Evolutionary conservation across 768 basidiomycete genomes (phyloP), one percentile per base, ranked within the genome.

Genomic region (Hemileccinum impolitum): DNA sequence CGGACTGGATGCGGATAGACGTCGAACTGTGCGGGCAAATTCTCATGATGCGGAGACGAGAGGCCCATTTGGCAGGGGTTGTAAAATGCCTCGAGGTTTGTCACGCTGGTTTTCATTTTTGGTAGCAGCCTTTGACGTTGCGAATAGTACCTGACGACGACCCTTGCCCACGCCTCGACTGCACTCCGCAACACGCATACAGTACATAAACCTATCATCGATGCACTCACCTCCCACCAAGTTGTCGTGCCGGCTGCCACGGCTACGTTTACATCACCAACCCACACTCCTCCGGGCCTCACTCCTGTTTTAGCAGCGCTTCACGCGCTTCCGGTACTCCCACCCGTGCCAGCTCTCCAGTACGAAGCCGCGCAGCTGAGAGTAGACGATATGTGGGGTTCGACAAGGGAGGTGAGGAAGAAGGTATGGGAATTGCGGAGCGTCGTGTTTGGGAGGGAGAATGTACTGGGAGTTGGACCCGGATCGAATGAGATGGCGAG

Each of bases 1-100:
- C 75, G 7, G 84, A 89, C 47, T 73, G 78, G 57, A 87, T 91
- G 85, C 78, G 75, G 43, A 80, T 87, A 36, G 89, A 91, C 57
- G 89, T 90, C 32, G 87, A 85, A 57, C 72, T 91, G 14, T 84
- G 84, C 59, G 86, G 85, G 4, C 84, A 90, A 60, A 63, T 87
- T 40, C 71, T 91, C 18, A 76, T 85, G 55, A 80, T 89, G 80
- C 71, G 70, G 30, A 71, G 88, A 37, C 75, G 88, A 57, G 82
- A 84, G 61, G 71, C 74, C 50, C 87, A 90, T 63, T 70, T 91
- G 31, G 72, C 70, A 46, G 84, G 86, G 59, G 80, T 88, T 26
- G 60, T 83, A 12, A 70, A 74, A 15, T 82, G 80, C 57, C 72
- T 88, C 30, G 71, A 79, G 61, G 86, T 78, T 58, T 21, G 70